phyloP scores from a whole-genome alignment of 2,329 filamentous ascomycete species.

The Blumeriella jaapii region DNA sequence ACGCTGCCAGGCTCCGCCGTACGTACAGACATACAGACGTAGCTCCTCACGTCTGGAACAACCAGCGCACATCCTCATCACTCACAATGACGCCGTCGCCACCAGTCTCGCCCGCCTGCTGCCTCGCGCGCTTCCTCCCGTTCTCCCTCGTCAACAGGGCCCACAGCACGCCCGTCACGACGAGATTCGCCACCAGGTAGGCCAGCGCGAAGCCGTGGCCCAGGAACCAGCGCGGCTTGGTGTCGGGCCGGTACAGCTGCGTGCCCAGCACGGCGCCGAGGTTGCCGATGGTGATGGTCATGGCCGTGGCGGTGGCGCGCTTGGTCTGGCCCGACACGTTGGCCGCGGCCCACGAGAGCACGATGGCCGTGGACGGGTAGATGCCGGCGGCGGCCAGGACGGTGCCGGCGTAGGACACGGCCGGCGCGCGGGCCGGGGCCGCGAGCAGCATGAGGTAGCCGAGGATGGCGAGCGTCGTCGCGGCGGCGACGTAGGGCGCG shows the following conservation, averaged over 20 bases:
- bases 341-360: slow-evolving; percentile 59
- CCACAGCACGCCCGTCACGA: slow-evolving; percentile 42
- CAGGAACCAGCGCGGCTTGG: slow-evolving; percentile 50
- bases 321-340: slow-evolving; percentile 63
- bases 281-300: slow-evolving; percentile 64
- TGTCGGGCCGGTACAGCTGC: slow-evolving; percentile 51
- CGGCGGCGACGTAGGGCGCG: slow-evolving; percentile 46
- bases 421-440: slow-evolving; percentile 26
- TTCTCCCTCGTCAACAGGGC: slow-evolving; percentile 47
- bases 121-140: slow-evolving; percentile 33
- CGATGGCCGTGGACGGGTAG: slow-evolving; percentile 51
- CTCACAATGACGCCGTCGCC: slow-evolving; percentile 42
- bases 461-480: slow-evolving; percentile 40
- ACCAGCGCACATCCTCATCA: slow-evolving; percentile 53
- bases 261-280: slow-evolving; percentile 57
- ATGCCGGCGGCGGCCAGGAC: slow-evolving; percentile 56
- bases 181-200: slow-evolving; percentile 48
- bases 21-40: too few species aligned
- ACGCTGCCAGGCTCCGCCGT: too few species aligned
- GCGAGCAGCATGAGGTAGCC: slow-evolving; percentile 43
- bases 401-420: slow-evolving; percentile 43
- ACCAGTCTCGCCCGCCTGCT: slow-evolving; percentile 39
- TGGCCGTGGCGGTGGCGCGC: slow-evolving; percentile 53
- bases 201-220: slow-evolving; percentile 56
- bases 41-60: slow-evolving; percentile 45